Evolutionary conservation across 495 filamentous ascomycete species (phyloP), one percentile per base, ranked within the genome.

Genomic region (Amphirosellinia nigrospora): DNA sequence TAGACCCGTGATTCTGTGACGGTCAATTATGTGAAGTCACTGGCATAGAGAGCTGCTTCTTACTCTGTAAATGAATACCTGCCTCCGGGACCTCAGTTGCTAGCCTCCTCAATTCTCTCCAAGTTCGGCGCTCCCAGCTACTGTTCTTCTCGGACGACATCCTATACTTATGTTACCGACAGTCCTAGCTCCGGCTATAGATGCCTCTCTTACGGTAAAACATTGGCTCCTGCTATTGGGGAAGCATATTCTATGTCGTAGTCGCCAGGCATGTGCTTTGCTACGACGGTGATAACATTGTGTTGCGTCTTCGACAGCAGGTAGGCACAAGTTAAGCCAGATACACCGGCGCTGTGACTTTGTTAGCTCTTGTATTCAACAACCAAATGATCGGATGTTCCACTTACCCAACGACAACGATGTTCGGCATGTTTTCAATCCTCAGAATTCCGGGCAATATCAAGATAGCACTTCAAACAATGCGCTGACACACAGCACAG

Each of bases 201-300:
- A 11, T 19, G 28, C 30, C 11, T 38, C 11, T 72, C 84, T 75
- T 71, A 96, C 93, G 96, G 96, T 71, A 96, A 74, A 70, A 91
- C 94, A 77, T 98, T 97, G 45, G 96, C 96, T 59, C 96, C 96
- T 28, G 96, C 96, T 92, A 93, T 97, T 0, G 96, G 96, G 21
- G 93, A 96, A 3, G 93, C 90, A 79, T 98, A 99, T 87, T 98
- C 94, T 64, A 96, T 91, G 75, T 98, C 94, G 82, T 97, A 97
- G 83, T 99, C 96, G 43, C 96, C 96, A 0, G 96, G 96, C 96
- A 99, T 97, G 74, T 98, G 94, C 79, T 97, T 98, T 28, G 94
- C 93, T 3, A 95, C 84, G 30, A 99, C 86, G 4, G 94, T 97
- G 70, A 99, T 84, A 28, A 48, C 73, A 61, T 88, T 87, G 73